Conservation (phyloP, 169 alveolate genomes). For the Ichthyophthirius multifiliis region DNA sequence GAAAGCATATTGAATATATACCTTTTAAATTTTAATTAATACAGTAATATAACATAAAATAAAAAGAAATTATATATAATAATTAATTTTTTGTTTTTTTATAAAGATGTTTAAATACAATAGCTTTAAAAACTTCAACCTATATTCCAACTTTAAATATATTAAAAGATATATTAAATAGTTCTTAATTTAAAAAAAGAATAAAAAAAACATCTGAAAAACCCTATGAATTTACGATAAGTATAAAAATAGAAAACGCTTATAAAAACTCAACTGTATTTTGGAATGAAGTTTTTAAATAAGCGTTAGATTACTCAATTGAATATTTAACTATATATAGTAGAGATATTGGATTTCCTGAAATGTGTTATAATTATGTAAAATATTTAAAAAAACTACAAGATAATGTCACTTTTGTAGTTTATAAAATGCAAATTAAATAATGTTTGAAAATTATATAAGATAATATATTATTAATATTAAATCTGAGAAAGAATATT, state of each 20-base stretch:
- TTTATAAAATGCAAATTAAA: not conserved
- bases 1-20: not conserved
- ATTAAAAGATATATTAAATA: not conserved
- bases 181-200: not conserved
- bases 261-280: not conserved
- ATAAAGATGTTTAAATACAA: not conserved
- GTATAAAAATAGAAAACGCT: not conserved
- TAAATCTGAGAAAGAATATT: not conserved
- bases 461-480: not conserved
- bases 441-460: not conserved
- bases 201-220: not conserved
- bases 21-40: not conserved
- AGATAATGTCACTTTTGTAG: not conserved
- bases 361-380: not conserved
- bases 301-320: not conserved
- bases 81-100: not conserved
- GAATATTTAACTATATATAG: slow-evolving; percentile 4
- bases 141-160: not conserved
- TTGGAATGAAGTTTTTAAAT: not conserved
- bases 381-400: not conserved
- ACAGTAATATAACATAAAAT: not conserved
- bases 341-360: slow-evolving; percentile 11
- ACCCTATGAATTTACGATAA: not conserved
- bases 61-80: not conserved
- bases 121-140: not conserved